Evolutionary conservation across 176 grass and related monocot genomes (phyloP).

Genomic region (Olyra latifolia): DNA sequence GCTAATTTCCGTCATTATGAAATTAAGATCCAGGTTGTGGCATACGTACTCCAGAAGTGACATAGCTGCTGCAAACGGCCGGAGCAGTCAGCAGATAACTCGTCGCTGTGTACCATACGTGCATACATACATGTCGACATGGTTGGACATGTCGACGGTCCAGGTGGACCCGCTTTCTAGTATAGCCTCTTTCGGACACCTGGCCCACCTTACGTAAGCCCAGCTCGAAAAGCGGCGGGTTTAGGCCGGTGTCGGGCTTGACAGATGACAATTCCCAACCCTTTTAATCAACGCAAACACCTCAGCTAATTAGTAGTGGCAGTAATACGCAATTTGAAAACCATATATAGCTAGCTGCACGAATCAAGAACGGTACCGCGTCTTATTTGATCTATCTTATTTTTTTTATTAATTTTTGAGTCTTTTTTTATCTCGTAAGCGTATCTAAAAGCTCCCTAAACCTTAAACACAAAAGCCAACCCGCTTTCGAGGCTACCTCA

Average conservation of each 20-base stretch:
- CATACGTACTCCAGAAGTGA: too few relatives aligned
- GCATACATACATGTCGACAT: conserved; percentile 3
- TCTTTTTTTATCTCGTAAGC: too few relatives aligned
- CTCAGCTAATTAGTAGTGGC: not conserved
- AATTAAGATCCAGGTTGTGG: too few relatives aligned
- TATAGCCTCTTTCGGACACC: not conserved
- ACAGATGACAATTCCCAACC: not conserved
- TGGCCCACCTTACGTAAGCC: not conserved
- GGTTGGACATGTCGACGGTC: not conserved
- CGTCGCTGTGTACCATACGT: not conserved
- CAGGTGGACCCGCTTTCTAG: not conserved
- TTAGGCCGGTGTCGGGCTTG: not conserved
- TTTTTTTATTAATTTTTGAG: too few relatives aligned
- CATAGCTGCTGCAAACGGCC: not conserved
- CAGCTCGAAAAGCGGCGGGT: not conserved
- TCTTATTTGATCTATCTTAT: too few relatives aligned
- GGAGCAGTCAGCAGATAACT: not conserved
- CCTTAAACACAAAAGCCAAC: too few relatives aligned
- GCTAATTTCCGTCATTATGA: too few relatives aligned
- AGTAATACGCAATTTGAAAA: not conserved
- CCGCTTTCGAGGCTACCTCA: too few relatives aligned
- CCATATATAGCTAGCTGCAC: not conserved
- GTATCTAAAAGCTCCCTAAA: too few relatives aligned
- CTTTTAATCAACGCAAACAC: not conserved
- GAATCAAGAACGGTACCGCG: not conserved